Base-by-base conservation (phyloP, 2,329 filamentous ascomycete species). In the Neurospora sp. region DNA sequence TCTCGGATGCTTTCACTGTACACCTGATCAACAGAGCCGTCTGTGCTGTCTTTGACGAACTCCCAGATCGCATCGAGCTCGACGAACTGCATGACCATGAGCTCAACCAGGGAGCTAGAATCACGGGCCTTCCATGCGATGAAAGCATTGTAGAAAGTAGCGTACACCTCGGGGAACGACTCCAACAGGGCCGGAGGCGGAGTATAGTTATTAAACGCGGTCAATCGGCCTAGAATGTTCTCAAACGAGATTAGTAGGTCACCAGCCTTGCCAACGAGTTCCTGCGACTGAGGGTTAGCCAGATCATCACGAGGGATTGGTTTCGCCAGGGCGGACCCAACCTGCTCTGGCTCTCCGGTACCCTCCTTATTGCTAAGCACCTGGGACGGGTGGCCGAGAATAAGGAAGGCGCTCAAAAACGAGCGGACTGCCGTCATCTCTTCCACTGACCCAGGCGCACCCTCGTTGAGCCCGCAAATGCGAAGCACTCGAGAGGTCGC, bases 11-110 rank as follows among this genome's bases (percentile, higher is more conserved):
- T 93, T 75, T 92, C 86, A 41, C 89, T 88, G 77, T 94, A 95
- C n/a, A 93, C 88, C 19, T 87, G 88, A 0, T 91, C 87, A 2
- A 93, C 91, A 17, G 89, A 87, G 46, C 90, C 88, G 66, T 92
- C 89, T 0, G 88, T 91, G 68, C 89, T 89, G 75, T 93, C 89
- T 78, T 93, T 93, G 77, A 96, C 91, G 2, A 90, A 92, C 77
- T 93, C 91, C 84, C 91, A 91, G 66, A 95, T 95, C 41, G 90
- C 90, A 76, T 96, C 92, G 2, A 96, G 85, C 77, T 93, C 92
- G 19, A 94, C 91, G 78, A 95, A 94, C 73, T 93, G 91, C 76
- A 92, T 86, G n/a, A 95, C 85, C 92, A 96, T 94, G 69, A 92
- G 90, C 75, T 94, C 91, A 68, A 95, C 88, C 4, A 96, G 82